Evolutionary conservation across 2,329 filamentous ascomycete genomes (phyloP), one percentile per base, ranked within the genome.

Genomic region (Annulohypoxylon truncatum): DNA sequence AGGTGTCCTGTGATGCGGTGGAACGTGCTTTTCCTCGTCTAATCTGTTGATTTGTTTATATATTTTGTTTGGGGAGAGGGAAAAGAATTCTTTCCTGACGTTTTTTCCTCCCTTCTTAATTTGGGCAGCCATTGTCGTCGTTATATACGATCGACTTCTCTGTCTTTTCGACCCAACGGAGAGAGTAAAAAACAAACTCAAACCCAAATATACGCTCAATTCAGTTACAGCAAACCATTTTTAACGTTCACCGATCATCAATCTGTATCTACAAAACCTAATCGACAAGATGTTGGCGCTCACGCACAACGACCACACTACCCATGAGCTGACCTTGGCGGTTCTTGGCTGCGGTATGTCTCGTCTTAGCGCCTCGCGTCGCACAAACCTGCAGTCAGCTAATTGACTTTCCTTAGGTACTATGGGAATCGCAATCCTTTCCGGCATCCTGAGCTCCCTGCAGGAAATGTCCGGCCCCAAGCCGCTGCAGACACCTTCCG

Each of bases 401-500:
- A 57, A 51, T 64, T 74, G 44, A 73, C 55, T 46, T 40, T 62
- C 35, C 13, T 55, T 72, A 94, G 91, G 92, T 70, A 94, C 90
- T 56, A 92, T 97, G 88, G 93, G 93, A 64, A 92, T 92, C 66
- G 92, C 92, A 62, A 94, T 97, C 72, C 87, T 96, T 61, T 89
- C 87, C 58, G 93, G 93, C 69, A 90, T 97, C 75, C 86, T 96
- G 72, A 83, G 87, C 65, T 92, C 91, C 9, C 85, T 96, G 46
- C 81, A 82, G 38, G 84, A 83, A 70, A 80, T 84, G 77, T 82
- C 82, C 58, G 81, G 78, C 22, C 80, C 80, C 53, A 80, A 79
- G 69, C 84, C 79, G 70, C 80, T 82, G 50, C 82, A 82, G 74
- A 79, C 75, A 53, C 81, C 78, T 31, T 81, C 83, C 2, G 79